Conservation (phyloP, 192 early-diverging fungal genomes). For the Gaertneriomyces semiglobifer region DNA sequence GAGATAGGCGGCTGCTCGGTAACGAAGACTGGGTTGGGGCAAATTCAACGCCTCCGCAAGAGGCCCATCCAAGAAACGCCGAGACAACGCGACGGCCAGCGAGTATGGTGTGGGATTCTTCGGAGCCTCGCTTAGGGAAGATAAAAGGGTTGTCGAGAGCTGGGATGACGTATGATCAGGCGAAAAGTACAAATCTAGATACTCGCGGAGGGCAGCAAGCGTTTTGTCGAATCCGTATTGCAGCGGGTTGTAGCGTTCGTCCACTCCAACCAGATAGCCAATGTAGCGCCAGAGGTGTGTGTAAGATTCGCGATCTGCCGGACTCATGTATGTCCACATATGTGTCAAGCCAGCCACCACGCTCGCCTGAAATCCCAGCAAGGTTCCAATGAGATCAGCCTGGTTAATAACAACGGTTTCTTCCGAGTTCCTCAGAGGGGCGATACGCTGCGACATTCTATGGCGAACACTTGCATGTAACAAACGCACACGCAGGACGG, state of each 20-base stretch:
- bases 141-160: slow-evolving; percentile 1
- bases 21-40: not conserved
- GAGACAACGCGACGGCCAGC: slow-evolving; percentile 11
- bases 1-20: not conserved
- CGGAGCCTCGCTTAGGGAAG: not conserved
- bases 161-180: slow-evolving; percentile 9
- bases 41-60: slow-evolving; percentile 19
- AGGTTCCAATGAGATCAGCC: slow-evolving; percentile 25
- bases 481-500: slow-evolving; percentile 19
- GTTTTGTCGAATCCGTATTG: slow-evolving; percentile 11
- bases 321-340: slow-evolving; percentile 28
- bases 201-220: slow-evolving; percentile 8
- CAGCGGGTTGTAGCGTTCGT: slow-evolving; percentile 42
- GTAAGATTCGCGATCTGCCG: slow-evolving; percentile 39
- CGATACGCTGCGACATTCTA: not conserved
- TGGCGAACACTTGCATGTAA: slow-evolving; percentile 12
- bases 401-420: slow-evolving; percentile 12
- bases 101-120: not conserved
- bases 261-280: slow-evolving; percentile 47
- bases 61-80: not conserved
- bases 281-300: slow-evolving; percentile 51
- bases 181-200: slow-evolving; percentile 8
- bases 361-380: slow-evolving; percentile 20
- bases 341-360: slow-evolving; percentile 24
- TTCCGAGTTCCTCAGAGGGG: not conserved